Conservation (phyloP, 2,329 filamentous ascomycete genomes). For the Talaromyces sp. region DNA sequence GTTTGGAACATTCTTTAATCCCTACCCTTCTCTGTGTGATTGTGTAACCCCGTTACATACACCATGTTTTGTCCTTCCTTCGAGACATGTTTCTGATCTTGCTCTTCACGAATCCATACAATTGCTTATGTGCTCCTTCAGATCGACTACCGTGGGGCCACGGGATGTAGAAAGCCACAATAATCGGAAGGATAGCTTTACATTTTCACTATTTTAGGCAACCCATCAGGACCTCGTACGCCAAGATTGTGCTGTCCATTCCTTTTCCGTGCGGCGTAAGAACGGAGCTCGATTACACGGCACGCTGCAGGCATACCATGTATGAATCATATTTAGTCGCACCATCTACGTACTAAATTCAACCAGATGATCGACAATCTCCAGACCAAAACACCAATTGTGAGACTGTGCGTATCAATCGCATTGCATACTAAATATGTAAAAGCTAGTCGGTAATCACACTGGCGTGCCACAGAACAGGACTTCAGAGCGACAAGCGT, state of each 20-base stretch:
- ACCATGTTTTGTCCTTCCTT: neutral
- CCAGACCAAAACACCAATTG: neutral
- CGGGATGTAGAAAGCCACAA: neutral
- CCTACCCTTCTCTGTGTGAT: neutral
- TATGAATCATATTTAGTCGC: neutral
- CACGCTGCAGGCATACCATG: neutral
- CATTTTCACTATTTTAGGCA: neutral
- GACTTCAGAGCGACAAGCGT: neutral
- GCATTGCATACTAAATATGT: neutral
- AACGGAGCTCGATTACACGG: neutral
- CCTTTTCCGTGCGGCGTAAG: too few species aligned
- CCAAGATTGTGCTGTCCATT: neutral
- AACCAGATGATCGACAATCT: slow-evolving; percentile 1
- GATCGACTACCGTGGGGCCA: neutral
- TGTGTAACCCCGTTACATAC: neutral
- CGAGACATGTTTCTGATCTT: neutral
- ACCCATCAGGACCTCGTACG: neutral
- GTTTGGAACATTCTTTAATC: slow-evolving; percentile 1
- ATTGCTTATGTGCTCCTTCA: too few species aligned
- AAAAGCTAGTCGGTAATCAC: neutral
- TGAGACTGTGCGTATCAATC: neutral
- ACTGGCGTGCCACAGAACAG: neutral
- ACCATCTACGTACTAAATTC: neutral
- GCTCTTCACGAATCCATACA: neutral
- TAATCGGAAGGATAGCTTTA: neutral